Evolutionary conservation across 441 rosid species (phyloP).

Genomic region (Pelargonium myrrhifolium): DNA sequence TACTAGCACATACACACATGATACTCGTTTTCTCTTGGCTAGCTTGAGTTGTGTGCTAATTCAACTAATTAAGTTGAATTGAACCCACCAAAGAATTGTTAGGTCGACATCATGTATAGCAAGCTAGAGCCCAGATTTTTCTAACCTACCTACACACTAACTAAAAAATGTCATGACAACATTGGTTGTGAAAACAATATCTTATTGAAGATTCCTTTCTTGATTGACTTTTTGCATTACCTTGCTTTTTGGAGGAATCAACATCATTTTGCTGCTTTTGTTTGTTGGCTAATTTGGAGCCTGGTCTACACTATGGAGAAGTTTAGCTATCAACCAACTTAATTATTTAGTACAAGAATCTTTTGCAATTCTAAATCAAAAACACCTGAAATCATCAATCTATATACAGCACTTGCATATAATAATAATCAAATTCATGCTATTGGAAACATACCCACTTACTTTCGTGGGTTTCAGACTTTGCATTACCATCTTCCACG

Average conservation of each 20-base stretch:
- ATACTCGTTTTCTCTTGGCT: not conserved
- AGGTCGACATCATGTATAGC: constrained; percentile 11
- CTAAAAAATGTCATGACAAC: constrained; percentile 8
- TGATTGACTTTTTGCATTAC: constrained; percentile 5
- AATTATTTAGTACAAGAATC: not conserved
- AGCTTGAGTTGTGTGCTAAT: too few relatives aligned
- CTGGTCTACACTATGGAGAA: not conserved
- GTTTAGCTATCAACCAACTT: not conserved
- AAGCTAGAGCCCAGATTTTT: constrained; percentile 10
- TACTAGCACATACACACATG: too few relatives aligned
- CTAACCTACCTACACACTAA: not conserved
- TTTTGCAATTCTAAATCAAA: not conserved
- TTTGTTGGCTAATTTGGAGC: not conserved
- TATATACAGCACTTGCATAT: not conserved
- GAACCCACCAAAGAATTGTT: constrained; percentile 9
- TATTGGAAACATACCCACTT: constrained; percentile 17
- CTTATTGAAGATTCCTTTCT: constrained; percentile 2
- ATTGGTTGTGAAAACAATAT: constrained; percentile 11
- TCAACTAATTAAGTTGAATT: not conserved
- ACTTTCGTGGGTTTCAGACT: constrained; percentile 14
- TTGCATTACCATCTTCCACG: constrained; percentile 3
- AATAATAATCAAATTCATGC: not conserved
- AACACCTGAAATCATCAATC: not conserved
- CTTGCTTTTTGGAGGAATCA: constrained; percentile 10
- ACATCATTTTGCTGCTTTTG: constrained; percentile 2